Evolutionary conservation across 257 asterid genomes (phyloP).

Genomic region (Solanum piurae): DNA sequence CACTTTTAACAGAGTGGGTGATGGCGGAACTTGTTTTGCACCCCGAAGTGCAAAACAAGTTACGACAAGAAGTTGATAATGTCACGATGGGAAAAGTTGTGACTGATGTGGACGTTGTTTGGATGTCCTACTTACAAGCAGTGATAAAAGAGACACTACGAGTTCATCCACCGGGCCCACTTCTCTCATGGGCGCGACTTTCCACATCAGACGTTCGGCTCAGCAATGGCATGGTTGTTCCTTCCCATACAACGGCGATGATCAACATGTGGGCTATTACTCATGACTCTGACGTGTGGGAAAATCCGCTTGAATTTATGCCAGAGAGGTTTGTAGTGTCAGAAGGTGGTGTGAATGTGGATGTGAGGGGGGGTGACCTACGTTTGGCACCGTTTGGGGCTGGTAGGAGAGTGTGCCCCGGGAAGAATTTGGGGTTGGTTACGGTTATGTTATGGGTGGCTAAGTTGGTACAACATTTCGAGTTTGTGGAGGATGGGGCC

Average conservation of each 20-base stretch:
- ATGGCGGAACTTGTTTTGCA: constrained; percentile 38
- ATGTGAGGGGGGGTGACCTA: constrained; percentile 39
- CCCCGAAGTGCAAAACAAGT: constrained; percentile 20
- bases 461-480: constrained; percentile 26
- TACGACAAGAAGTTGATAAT: constrained; percentile 11
- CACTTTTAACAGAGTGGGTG: constrained; percentile 43
- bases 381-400: constrained; percentile 53
- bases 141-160: constrained; percentile 40
- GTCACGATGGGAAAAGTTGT: neutral
- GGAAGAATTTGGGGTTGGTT: constrained; percentile 35
- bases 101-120: constrained; percentile 12
- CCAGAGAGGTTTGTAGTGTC: constrained; percentile 23
- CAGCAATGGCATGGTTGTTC: constrained; percentile 35
- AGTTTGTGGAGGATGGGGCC: constrained; percentile 9
- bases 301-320: constrained; percentile 19
- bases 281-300: constrained; percentile 25
- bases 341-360: constrained; percentile 16
- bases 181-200: constrained; percentile 42
- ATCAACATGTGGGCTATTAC: constrained; percentile 59
- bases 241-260: constrained; percentile 39
- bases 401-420: constrained; percentile 53
- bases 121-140: constrained; percentile 28
- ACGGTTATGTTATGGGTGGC: constrained; percentile 43
- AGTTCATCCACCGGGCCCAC: constrained; percentile 51
- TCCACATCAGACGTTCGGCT: constrained; percentile 26